Evolutionary conservation across 2,329 filamentous ascomycete genomes (phyloP), one percentile per base, ranked within the genome.

Genomic region (Chrysoporthe cubensis): DNA sequence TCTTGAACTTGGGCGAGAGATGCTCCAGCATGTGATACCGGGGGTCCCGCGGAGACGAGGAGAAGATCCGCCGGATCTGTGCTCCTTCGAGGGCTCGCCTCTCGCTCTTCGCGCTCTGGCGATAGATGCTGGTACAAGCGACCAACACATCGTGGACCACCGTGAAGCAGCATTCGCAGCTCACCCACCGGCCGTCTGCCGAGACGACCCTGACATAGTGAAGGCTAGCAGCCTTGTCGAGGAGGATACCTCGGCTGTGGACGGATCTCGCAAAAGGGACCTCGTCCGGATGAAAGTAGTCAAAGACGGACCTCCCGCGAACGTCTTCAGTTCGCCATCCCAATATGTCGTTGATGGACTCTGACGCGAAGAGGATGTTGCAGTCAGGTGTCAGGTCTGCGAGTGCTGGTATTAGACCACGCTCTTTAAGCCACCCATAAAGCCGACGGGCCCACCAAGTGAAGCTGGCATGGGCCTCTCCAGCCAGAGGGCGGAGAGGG

Each of bases 11-110:
- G 75, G 89, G 86, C 13, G 93, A 96, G 18, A 96, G 82, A 71
- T 94, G 91, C 66, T 93, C 91, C 75, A 96, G 81, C 93, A 96
- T 96, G 79, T 96, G 92, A 77, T 96, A 96, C 71, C 93, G 89
- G 21, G 93, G 92, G 75, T 97, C 93, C 74, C 89, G 85, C 16
- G 92, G 91, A 8, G 92, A 95, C 37, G 90, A 93, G 2, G 92
- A 90, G 77, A 96, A 96, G 40, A 95, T 83, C 62, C 90, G 89
- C 65, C 92, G 88, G 66, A 96, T 90, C 69, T 92, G 85, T 1
- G 92, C 92, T 50, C 92, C 93, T 73, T 93, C 91, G 4, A 88
- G 82, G 18, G 91, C 92, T 72, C 93, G 88, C 74, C 93, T 90
- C 74, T 93, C 86, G 73, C 91, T 94, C 75, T 87, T 90, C 70